Percentiles rank a stretch among this genome's conserved stretches.
Conservation (phyloP, 345 rosid species). For the Mallotus nudiflorus region DNA sequence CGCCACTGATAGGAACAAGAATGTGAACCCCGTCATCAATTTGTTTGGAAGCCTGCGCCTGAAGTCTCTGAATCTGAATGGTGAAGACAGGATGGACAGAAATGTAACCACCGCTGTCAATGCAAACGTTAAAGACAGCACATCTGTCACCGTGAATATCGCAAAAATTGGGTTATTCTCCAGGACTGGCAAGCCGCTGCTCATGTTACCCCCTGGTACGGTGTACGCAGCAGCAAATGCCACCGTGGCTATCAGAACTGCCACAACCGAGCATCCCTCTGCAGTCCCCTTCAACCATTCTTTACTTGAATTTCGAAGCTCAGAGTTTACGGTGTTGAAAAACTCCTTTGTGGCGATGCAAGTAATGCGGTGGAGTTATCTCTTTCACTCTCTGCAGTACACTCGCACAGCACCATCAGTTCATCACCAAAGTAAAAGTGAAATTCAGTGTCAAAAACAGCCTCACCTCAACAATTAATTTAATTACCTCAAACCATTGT, state of each 20-base stretch:
- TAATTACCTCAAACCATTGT: slow-evolving; percentile 16
- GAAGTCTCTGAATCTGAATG: slow-evolving; percentile 10
- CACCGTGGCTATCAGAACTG: slow-evolving; percentile 58
- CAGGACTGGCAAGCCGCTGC: slow-evolving; percentile 26
- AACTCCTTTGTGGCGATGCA: neutral
- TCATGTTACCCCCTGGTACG: slow-evolving; percentile 39
- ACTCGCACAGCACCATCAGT: neutral
- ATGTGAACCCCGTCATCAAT: slow-evolving; percentile 12
- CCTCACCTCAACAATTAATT: too few relatives aligned
- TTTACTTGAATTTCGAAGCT: slow-evolving; percentile 44
- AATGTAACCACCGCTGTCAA: slow-evolving; percentile 52
- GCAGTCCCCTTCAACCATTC: slow-evolving; percentile 60
- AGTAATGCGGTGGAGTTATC: slow-evolving; percentile 1
- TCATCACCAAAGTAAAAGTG: neutral
- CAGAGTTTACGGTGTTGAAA: slow-evolving; percentile 8
- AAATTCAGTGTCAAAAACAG: neutral
- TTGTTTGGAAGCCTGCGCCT: slow-evolving; percentile 8
- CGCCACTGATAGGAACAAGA: slow-evolving; percentile 14
- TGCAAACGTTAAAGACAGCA: slow-evolving; percentile 48
- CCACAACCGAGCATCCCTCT: slow-evolving; percentile 50
- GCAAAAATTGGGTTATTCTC: slow-evolving; percentile 16
- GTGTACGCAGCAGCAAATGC: slow-evolving; percentile 62
- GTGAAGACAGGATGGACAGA: slow-evolving; percentile 53
- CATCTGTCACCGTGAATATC: slow-evolving; percentile 49
- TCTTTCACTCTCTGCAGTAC: slow-evolving; percentile 19